Evolutionary conservation across 257 asterid genomes (phyloP), one percentile per base, ranked within the genome.

Genomic region (Gardenia jasminoides): DNA sequence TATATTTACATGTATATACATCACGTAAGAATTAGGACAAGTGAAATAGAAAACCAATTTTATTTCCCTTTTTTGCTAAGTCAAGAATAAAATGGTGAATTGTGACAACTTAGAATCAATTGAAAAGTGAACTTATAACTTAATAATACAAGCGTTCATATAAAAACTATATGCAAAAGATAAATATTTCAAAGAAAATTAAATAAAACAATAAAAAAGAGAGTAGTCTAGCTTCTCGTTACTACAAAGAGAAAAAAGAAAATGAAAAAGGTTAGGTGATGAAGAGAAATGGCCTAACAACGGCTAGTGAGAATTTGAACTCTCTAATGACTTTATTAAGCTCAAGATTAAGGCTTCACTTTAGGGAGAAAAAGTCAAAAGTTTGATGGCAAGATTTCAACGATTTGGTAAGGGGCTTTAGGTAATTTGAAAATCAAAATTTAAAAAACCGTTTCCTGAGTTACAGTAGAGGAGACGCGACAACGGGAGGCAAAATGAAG

Each of bases 391-490:
- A 15, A 59, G 56, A 24, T 22, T 12, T 71, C 76, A 28, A 72
- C 50, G 43, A 76, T 50, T 13, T 76, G 11, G 7, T 20, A 24
- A 22, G 70, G 69, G 36, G 54, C 20, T 69, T 62, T 65, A 8
- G 43, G 78, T 62, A 75, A 83, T 33, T 79, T 75, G 79, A 75
- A 76, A 79, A 52, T 64, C 67, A 22, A 76, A 80, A 41, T 30
- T 70, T 70, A 46, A 78, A 73, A 67, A 54, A 30, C 62, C 62
- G 30, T 72, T 77, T 79, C 41, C 62, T 31, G 72, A 62, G 82
- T 76, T 80, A 79, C 83, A 79, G 71, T 83, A 62, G 76, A 30
- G 15, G 20, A 65, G 76, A 76, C 69, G 79, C 83, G 50, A 75
- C 71, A 19, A 67, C 5, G 36, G 13, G 24, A 19, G 19, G 4